Conservation (phyloP, 106 monocot genomes). For the Phalaenopsis equestris region DNA sequence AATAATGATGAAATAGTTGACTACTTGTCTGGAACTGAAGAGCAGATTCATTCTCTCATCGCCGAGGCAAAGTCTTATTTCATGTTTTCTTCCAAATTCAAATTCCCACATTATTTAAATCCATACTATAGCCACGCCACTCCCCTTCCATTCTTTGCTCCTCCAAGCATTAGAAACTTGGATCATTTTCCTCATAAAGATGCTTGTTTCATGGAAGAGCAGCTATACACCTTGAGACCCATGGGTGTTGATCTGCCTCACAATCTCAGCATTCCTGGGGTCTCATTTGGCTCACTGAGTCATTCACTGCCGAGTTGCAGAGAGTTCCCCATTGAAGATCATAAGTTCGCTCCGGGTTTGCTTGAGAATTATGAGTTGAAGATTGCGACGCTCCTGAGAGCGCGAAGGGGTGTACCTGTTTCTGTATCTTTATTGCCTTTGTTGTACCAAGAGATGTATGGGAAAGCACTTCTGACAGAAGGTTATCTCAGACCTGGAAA, state of each 20-base stretch:
- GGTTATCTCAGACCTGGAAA: constrained; percentile 84
- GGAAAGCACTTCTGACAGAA: constrained; percentile 64
- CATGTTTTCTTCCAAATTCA: constrained; percentile 11
- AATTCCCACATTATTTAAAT: not conserved
- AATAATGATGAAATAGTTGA: constrained; percentile 33
- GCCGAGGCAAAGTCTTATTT: constrained; percentile 35
- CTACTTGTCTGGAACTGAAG: constrained; percentile 34
- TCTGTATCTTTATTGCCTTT: constrained; percentile 69
- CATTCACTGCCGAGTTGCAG: constrained; percentile 19
- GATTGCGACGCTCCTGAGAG: constrained; percentile 55
- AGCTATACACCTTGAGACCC: not conserved
- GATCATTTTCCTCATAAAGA: not conserved
- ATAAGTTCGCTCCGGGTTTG: constrained; percentile 17
- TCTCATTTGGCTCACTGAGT: not conserved
- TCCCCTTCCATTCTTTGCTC: constrained; percentile 16
- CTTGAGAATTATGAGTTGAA: constrained; percentile 59
- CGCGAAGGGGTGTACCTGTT: constrained; percentile 36
- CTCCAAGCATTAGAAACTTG: constrained; percentile 12
- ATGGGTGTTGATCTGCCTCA: not conserved
- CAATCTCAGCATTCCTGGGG: not conserved
- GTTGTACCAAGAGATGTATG: constrained; percentile 66
- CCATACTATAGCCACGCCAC: not conserved
- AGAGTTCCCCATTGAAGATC: constrained; percentile 17
- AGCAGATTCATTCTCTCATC: constrained; percentile 23
- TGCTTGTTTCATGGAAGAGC: not conserved